Conservation (phyloP, 345 rosid genomes). For the thale cress (Arabidopsis thaliana) region DNA sequence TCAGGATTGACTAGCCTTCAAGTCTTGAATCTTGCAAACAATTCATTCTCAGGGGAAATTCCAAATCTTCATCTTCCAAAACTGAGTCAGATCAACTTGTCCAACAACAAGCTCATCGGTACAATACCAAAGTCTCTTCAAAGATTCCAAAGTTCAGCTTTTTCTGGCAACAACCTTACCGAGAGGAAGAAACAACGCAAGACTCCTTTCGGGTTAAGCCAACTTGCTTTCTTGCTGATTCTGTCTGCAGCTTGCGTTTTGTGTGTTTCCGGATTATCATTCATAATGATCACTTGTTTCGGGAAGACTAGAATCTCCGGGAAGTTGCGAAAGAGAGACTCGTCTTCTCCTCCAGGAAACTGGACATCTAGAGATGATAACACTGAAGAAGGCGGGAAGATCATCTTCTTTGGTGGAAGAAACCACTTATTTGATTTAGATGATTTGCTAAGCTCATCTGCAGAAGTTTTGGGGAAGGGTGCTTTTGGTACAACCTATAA, state of each 20-base stretch:
- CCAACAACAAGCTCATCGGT: constrained; percentile 70
- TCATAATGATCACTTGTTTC: constrained; percentile 51
- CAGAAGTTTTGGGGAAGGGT: constrained; percentile 85
- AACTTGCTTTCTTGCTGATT: constrained; percentile 62
- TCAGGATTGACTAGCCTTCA: constrained; percentile 65
- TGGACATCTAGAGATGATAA: constrained; percentile 70
- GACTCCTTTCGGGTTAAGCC: constrained; percentile 49
- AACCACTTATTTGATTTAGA: constrained; percentile 82
- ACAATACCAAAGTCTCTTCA: constrained; percentile 62
- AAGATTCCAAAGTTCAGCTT: constrained; percentile 63
- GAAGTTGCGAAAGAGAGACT: constrained; percentile 63
- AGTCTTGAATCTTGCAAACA: constrained; percentile 78
- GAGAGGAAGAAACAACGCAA: constrained; percentile 17
- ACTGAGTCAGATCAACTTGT: constrained; percentile 62
- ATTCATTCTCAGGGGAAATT: constrained; percentile 76
- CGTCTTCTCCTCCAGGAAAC: constrained; percentile 59
- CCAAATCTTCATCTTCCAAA: constrained; percentile 65
- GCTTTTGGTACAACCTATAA: constrained; percentile 82
- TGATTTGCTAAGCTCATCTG: constrained; percentile 91
- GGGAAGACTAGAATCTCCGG: constrained; percentile 43
- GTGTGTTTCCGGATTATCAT: constrained; percentile 53
- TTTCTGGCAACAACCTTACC: constrained; percentile 64
- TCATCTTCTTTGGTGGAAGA: constrained; percentile 82
- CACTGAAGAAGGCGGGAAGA: constrained; percentile 59
- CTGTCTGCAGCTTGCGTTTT: constrained; percentile 57